Conservation (phyloP, 2,329 filamentous ascomycete species). For the Colletotrichum acutatum region DNA sequence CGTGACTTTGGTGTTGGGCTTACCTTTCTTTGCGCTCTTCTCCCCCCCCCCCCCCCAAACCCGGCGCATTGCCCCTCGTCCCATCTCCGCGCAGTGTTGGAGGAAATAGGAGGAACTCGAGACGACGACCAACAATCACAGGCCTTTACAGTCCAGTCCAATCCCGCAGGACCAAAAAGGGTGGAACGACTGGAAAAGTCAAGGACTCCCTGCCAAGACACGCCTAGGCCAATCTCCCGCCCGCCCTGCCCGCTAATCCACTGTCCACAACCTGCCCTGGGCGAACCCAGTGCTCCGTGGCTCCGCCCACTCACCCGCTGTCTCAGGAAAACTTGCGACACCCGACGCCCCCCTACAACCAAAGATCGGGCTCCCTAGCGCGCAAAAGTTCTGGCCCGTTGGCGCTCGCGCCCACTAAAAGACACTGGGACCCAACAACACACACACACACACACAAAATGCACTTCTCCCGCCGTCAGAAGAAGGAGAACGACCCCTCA, state of each 20-base stretch:
- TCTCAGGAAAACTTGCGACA: background rate
- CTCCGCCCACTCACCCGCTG: background rate
- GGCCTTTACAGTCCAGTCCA: background rate
- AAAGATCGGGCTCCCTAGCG: background rate
- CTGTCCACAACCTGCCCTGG: background rate
- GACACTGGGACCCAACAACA: no score
- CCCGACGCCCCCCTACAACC: background rate
- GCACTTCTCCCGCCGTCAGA: conserved; percentile 21
- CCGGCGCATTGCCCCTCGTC: background rate
- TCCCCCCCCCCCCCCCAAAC: no score
- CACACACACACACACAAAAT: background rate
- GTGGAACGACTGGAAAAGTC: background rate
- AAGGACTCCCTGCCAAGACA: conserved; percentile 8
- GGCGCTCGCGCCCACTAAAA: background rate
- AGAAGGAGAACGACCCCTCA: background rate
- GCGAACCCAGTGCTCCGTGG: no score
- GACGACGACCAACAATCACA: background rate
- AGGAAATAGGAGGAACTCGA: background rate
- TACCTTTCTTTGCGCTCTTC: background rate
- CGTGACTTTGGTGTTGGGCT: background rate
- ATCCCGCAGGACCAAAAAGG: background rate
- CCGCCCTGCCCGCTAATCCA: conserved; percentile 7
- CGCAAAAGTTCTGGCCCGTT: background rate
- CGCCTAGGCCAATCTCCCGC: conserved; percentile 11
- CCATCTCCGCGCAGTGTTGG: background rate